Percentiles rank a stretch among this genome's conserved stretches.
Conservation (phyloP, 2,329 filamentous ascomycete genomes). For the Eutypella sp. region DNA sequence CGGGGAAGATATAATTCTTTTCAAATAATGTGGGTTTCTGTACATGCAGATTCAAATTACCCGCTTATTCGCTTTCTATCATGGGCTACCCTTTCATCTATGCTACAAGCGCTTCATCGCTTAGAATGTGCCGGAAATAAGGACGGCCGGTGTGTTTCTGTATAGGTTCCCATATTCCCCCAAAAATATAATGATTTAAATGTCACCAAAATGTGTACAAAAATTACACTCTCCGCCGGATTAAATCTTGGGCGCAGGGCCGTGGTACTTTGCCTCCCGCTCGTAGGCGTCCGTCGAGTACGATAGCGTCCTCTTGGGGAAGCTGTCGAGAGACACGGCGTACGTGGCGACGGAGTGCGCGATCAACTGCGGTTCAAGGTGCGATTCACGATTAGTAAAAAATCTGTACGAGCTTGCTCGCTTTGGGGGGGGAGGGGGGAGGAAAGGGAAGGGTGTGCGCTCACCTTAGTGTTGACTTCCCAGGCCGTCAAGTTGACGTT, state of each 20-base stretch:
- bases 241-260: slow-evolving; percentile 43
- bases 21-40: too few species aligned
- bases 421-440: background rate
- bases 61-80: too few species aligned
- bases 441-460: slow-evolving; percentile 7
- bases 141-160: too few species aligned
- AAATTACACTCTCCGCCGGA: background rate
- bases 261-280: slow-evolving; percentile 43
- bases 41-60: background rate
- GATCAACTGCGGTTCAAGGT: slow-evolving; percentile 54
- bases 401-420: slow-evolving; percentile 14
- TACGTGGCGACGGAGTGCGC: slow-evolving; percentile 70
- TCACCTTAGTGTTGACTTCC: slow-evolving; percentile 56
- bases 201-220: too few species aligned
- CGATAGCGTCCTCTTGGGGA: slow-evolving; percentile 48
- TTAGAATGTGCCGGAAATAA: too few species aligned
- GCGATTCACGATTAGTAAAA: too few species aligned
- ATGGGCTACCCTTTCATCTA: too few species aligned
- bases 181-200: too few species aligned
- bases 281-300: slow-evolving; percentile 25
- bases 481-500: slow-evolving; percentile 58
- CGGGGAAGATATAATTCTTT: too few species aligned
- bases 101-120: too few species aligned
- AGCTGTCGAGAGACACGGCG: slow-evolving; percentile 59
- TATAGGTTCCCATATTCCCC: too few species aligned